Conservation (phyloP, 805 yeast species). For the Ogataea ganodermae region DNA sequence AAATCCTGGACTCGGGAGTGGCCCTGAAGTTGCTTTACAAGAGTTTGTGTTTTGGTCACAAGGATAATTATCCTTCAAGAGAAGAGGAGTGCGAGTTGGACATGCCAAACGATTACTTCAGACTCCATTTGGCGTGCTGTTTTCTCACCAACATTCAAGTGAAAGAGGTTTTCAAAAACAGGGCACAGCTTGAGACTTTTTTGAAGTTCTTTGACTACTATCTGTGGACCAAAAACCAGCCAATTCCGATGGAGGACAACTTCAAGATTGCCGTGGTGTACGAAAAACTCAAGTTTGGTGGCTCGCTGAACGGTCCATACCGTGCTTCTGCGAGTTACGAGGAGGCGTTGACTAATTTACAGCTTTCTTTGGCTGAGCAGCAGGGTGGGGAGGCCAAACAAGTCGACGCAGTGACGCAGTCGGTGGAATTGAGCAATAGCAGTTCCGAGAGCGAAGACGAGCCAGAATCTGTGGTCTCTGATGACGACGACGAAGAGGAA, state of each 20-base stretch:
- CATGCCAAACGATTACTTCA: conserved; percentile 66
- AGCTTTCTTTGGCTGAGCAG: conserved; percentile 28
- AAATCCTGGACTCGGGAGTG: conserved; percentile 47
- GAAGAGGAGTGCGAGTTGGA: conserved; percentile 50
- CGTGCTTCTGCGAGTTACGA: conserved; percentile 32
- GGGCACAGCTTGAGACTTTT: conserved; percentile 38
- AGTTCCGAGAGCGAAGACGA: conserved; percentile 26
- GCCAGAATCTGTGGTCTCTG: conserved; percentile 22
- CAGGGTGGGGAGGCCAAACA: not conserved
- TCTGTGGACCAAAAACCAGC: conserved; percentile 56
- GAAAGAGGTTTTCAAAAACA: conserved; percentile 6
- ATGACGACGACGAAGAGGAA: conserved; percentile 22
- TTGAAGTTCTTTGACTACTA: conserved; percentile 72
- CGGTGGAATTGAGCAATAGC: conserved; percentile 28
- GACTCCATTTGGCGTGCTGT: conserved; percentile 57
- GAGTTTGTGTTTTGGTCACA: conserved; percentile 67
- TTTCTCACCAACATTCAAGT: conserved; percentile 39
- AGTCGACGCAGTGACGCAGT: not conserved
- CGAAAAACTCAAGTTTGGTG: conserved; percentile 36
- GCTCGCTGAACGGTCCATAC: not conserved
- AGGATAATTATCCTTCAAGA: conserved; percentile 55
- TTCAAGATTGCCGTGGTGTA: conserved; percentile 47
- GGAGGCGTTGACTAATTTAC: conserved; percentile 47
- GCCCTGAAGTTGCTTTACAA: conserved; percentile 55
- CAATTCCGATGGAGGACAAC: conserved; percentile 63